Evolutionary conservation across 1,139 yeast genomes (phyloP).

Genomic region (Geotrichum cucujoidarum): DNA sequence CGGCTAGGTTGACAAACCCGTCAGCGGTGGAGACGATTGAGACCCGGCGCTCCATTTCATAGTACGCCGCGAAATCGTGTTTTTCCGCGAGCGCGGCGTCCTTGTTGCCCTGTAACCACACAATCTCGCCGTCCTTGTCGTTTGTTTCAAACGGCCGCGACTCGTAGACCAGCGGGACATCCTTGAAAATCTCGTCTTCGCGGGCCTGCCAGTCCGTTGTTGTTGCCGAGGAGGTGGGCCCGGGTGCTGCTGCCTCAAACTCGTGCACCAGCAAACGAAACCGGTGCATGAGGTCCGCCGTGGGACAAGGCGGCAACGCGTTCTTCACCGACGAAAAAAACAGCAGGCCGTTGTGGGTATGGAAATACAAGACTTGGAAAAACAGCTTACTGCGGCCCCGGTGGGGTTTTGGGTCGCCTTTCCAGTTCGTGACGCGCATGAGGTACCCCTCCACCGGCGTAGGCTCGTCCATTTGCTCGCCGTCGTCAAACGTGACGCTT

Average conservation of each 20-base stretch:
- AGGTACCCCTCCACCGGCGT: constrained; percentile 72
- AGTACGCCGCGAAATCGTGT: constrained; percentile 54
- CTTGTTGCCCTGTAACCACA: constrained; percentile 50
- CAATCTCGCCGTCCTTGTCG: constrained; percentile 43
- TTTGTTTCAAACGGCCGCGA: constrained; percentile 50
- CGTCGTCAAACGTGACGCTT: constrained; percentile 27
- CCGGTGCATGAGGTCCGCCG: constrained; percentile 10
- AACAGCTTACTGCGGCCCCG: constrained; percentile 42
- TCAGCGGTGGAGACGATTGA: constrained; percentile 54
- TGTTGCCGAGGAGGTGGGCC: too few species aligned
- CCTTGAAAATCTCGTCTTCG: constrained; percentile 25
- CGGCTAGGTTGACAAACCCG: constrained; percentile 56
- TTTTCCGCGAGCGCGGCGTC: constrained; percentile 41
- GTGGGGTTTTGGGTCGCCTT: constrained; percentile 42
- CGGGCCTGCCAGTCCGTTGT: neutral
- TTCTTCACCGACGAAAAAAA: constrained; percentile 52
- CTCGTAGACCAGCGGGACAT: constrained; percentile 41
- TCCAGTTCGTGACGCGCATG: constrained; percentile 50
- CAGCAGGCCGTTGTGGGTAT: constrained; percentile 55
- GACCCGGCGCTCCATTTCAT: constrained; percentile 60
- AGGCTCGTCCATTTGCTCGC: constrained; percentile 46
- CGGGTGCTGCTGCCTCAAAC: neutral
- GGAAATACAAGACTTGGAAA: constrained; percentile 57
- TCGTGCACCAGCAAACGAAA: neutral
- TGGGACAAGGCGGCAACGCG: constrained; percentile 60